These are phyloP conservation scores for Cicer arietinum DNA, from an alignment of 306 rosid genomes.

Conservation along the genomic window DNA sequence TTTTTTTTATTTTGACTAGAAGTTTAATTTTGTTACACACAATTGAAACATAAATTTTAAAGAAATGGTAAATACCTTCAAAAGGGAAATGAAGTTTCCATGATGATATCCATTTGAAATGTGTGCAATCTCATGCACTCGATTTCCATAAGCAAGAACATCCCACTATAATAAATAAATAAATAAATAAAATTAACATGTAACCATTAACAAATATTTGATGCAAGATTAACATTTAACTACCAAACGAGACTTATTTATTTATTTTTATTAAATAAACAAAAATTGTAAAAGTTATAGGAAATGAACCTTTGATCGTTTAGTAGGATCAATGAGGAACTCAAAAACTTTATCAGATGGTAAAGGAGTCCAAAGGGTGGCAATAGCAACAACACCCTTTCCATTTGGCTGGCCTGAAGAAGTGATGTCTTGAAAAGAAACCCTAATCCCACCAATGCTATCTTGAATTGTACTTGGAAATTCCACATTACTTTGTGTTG, in stretches of 20 bases:
- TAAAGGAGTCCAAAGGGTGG: conserved; percentile 72
- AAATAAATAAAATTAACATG: not conserved
- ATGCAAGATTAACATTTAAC: not conserved
- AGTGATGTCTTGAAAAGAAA: conserved; percentile 47
- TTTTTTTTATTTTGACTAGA: too few species aligned
- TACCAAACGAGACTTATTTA: too few species aligned
- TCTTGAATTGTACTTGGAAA: conserved; percentile 49
- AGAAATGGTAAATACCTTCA: conserved; percentile 52
- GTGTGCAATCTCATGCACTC: conserved; percentile 51
- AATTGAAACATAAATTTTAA: not conserved
- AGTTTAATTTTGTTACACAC: too few species aligned
- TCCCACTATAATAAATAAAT: conserved; percentile 68
- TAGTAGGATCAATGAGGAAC: conserved; percentile 53
- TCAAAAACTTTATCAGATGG: conserved; percentile 47
- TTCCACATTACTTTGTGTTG: conserved; percentile 55
- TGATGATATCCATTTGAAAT: conserved; percentile 60
- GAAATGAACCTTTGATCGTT: conserved; percentile 55
- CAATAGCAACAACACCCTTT: conserved; percentile 50
- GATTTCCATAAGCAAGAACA: conserved; percentile 49
- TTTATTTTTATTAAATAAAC: not conserved
- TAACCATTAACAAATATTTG: not conserved
- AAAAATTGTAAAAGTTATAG: not conserved
- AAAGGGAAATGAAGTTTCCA: conserved; percentile 54
- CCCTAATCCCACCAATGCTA: conserved; percentile 52
- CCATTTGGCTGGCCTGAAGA: conserved; percentile 66